Evolutionary conservation across 75 land plant species (phyloP).

Genomic region (Chamaecyparis obtusa): DNA sequence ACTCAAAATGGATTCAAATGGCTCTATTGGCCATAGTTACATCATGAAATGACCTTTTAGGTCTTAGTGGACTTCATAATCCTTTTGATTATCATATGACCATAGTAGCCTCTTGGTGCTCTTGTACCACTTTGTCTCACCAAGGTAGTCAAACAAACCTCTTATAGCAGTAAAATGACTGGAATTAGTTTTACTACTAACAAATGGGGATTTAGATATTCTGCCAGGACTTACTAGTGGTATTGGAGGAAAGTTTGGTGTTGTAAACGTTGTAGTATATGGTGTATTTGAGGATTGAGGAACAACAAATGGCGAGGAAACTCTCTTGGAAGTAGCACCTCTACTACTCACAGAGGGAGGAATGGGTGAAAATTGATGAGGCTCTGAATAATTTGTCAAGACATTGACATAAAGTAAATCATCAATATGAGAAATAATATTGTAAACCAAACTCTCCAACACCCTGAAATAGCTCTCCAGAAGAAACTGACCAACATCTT

Average conservation of each 20-base stretch:
- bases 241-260: conserved; percentile 54
- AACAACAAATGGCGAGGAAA: conserved; percentile 26
- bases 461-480: conserved; percentile 97
- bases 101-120: too few species aligned
- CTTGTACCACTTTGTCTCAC: conserved; percentile 13
- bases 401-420: conserved; percentile 85
- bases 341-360: conserved; percentile 29
- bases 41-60: too few species aligned
- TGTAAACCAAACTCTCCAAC: conserved; percentile 89
- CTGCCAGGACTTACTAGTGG: conserved; percentile 42
- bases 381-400: conserved; percentile 52
- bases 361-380: conserved; percentile 18
- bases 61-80: too few species aligned
- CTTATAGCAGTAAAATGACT: conserved; percentile 15
- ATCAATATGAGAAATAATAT: conserved; percentile 85
- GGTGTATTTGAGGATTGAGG: conserved; percentile 48
- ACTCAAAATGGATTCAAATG: too few species aligned
- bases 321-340: conserved; percentile 40
- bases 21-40: too few species aligned
- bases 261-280: conserved; percentile 37
- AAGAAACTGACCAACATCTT: conserved; percentile 94
- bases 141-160: conserved; percentile 23
- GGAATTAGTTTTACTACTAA: conserved; percentile 8
- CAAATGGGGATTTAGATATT: conserved; percentile 37
- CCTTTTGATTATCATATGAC: too few species aligned